Percentiles rank a stretch among this genome's conserved stretches.
Evolutionary conservation across 1,284 basidiomycete genomes (phyloP).

Genomic region (Austropuccinia psidii): DNA sequence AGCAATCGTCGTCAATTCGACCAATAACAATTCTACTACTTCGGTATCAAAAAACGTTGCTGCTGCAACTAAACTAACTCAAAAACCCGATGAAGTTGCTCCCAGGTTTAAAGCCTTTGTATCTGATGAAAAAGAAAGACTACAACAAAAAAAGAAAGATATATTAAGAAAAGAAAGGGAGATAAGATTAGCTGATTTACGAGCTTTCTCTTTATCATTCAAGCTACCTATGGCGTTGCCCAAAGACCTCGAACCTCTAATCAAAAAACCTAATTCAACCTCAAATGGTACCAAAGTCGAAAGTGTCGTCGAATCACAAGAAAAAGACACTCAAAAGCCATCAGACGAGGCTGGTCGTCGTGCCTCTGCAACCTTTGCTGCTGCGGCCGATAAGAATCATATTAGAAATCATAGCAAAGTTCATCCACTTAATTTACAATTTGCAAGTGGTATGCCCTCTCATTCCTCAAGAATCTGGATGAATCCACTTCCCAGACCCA

Average conservation of each 20-base stretch:
- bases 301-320: not conserved
- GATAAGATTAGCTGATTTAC: slow-evolving; percentile 78
- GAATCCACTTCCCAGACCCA: slow-evolving; percentile 40
- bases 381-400: slow-evolving; percentile 61
- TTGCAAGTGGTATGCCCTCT: not conserved
- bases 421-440: slow-evolving; percentile 36
- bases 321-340: slow-evolving; percentile 55
- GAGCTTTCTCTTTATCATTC: slow-evolving; percentile 86
- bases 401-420: slow-evolving; percentile 40
- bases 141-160: slow-evolving; percentile 82
- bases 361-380: slow-evolving; percentile 60
- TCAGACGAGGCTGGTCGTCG: slow-evolving; percentile 73
- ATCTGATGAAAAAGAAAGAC: slow-evolving; percentile 72
- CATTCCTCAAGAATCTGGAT: slow-evolving; percentile 32
- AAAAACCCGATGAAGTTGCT: slow-evolving; percentile 40
- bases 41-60: slow-evolving; percentile 19
- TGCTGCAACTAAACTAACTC: slow-evolving; percentile 23
- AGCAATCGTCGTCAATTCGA: not conserved
- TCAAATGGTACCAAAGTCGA: slow-evolving; percentile 40
- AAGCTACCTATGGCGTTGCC: slow-evolving; percentile 84
- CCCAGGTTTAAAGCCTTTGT: slow-evolving; percentile 73
- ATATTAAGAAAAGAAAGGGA: slow-evolving; percentile 88
- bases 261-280: slow-evolving; percentile 48
- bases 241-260: slow-evolving; percentile 81
- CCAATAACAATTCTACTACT: not conserved